Percentiles rank a stretch among this genome's conserved stretches.
phyloP scores from a whole-genome alignment of 1,284 basidiomycete species.

The Hypsizygus ulmarius region DNA sequence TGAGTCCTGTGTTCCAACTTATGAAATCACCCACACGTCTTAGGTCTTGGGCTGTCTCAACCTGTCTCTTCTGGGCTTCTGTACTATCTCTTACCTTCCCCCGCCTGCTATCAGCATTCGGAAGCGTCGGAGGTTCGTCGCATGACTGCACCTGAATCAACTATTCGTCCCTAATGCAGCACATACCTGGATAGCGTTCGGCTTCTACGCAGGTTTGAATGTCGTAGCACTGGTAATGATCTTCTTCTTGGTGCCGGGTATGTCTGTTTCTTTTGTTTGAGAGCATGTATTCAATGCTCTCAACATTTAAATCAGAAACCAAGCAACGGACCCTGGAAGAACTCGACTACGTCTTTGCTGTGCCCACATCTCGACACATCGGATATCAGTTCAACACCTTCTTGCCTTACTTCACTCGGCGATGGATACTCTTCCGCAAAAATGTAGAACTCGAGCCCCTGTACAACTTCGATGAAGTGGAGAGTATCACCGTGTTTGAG shows the following conservation, averaged over 20 bases:
- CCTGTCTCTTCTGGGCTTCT: constrained; percentile 50
- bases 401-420: constrained; percentile 62
- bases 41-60: constrained; percentile 54
- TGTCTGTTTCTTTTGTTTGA: too few relatives aligned
- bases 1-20: background rate
- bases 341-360: constrained; percentile 55
- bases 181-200: constrained; percentile 42
- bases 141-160: background rate
- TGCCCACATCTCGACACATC: constrained; percentile 56
- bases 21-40: too few relatives aligned
- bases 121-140: constrained; percentile 33
- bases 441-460: constrained; percentile 41
- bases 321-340: constrained; percentile 64
- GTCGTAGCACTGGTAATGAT: constrained; percentile 50
- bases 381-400: constrained; percentile 52
- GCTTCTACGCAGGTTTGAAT: constrained; percentile 56
- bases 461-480: constrained; percentile 51
- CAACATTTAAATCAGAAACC: constrained; percentile 45
- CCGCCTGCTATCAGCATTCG: constrained; percentile 46
- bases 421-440: constrained; percentile 49
- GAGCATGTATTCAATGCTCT: background rate
- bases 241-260: constrained; percentile 55
- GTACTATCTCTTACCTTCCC: constrained; percentile 62
- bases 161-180: background rate
- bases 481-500: constrained; percentile 39